A percentile compares a stretch with the other conserved stretches of the same genome.
These are phyloP conservation scores for Penicillium sp. DNA, from an alignment of 2,329 filamentous ascomycete genomes.

Conservation along the genomic window DNA sequence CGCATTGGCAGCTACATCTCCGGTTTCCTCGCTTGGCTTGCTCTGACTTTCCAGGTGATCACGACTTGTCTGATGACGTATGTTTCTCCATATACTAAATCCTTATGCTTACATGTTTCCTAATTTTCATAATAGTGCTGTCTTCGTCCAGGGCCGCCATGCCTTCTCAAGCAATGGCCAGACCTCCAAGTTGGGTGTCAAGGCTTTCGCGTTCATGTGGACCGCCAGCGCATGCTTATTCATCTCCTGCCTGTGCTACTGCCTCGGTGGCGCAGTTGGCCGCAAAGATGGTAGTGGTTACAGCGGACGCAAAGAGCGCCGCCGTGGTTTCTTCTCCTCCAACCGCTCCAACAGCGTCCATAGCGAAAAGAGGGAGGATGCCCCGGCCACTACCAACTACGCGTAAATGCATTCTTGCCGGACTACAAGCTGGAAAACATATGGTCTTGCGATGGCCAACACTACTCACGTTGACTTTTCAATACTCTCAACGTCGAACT, in stretches of 20 bases:
- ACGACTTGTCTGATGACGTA: slow-evolving; percentile 63
- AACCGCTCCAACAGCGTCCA: slow-evolving; percentile 28
- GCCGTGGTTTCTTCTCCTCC: slow-evolving; percentile 39
- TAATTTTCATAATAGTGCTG: slow-evolving; percentile 49
- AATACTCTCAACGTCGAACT: not conserved
- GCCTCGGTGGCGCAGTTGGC: slow-evolving; percentile 45
- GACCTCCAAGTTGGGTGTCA: slow-evolving; percentile 53
- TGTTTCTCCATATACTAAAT: slow-evolving; percentile 33
- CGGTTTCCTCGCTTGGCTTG: slow-evolving; percentile 53
- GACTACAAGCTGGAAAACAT: not conserved
- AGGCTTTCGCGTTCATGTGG: slow-evolving; percentile 65
- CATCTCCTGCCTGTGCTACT: slow-evolving; percentile 59
- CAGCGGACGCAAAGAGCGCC: slow-evolving; percentile 36
- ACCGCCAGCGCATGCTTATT: slow-evolving; percentile 56
- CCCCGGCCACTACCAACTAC: slow-evolving; percentile 1
- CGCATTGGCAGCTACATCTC: slow-evolving; percentile 54
- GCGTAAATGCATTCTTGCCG: slow-evolving; percentile 18
- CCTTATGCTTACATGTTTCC: not conserved
- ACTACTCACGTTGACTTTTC: not conserved
- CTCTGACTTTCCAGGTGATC: slow-evolving; percentile 60
- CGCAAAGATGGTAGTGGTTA: slow-evolving; percentile 32
- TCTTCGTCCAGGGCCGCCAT: slow-evolving; percentile 59
- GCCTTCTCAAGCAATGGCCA: slow-evolving; percentile 54
- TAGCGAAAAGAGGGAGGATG: slow-evolving; percentile 29
- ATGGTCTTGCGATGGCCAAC: not conserved